Conservation (phyloP, 768 basidiomycete species). For the Agrocybe chaxingu region DNA sequence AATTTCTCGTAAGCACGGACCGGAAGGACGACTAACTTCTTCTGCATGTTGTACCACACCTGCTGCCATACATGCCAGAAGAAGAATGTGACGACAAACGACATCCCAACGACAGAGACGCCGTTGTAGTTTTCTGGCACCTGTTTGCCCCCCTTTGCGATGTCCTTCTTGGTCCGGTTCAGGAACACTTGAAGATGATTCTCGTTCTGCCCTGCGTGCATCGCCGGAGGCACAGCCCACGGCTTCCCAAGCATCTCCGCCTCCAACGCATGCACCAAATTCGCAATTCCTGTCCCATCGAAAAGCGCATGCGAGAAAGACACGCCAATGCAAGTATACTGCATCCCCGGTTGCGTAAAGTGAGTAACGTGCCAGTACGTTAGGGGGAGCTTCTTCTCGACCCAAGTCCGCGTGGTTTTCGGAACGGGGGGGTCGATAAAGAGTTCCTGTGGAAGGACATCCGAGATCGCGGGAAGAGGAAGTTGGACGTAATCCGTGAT, state of each 20-base stretch:
- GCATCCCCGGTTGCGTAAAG: conserved; percentile 21
- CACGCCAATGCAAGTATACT: conserved; percentile 37
- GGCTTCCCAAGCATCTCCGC: conserved; percentile 32
- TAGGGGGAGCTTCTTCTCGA: conserved; percentile 27
- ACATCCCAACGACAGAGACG: conserved; percentile 25
- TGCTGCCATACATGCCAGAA: conserved; percentile 32
- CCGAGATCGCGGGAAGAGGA: conserved; percentile 27
- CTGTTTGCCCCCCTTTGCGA: background rate
- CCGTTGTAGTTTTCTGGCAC: conserved; percentile 12
- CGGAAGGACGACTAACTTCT: conserved; percentile 29
- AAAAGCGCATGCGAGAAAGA: conserved; percentile 36
- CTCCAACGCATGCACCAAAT: conserved; percentile 31
- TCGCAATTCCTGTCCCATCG: conserved; percentile 34
- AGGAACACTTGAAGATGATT: conserved; percentile 29
- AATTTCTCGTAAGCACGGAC: conserved; percentile 22
- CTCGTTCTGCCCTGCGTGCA: conserved; percentile 22
- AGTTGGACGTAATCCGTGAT: conserved; percentile 29
- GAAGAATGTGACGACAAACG: conserved; percentile 23
- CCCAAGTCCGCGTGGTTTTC: conserved; percentile 28
- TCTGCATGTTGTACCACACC: conserved; percentile 30
- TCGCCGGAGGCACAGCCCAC: conserved; percentile 32
- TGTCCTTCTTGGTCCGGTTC: conserved; percentile 7
- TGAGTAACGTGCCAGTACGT: conserved; percentile 41
- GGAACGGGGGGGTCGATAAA: conserved; percentile 34
- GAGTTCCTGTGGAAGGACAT: conserved; percentile 29